Evolutionary conservation across 2,329 filamentous ascomycete species (phyloP), one percentile per base, ranked within the genome.

Genomic region (Triangularia setosa): DNA sequence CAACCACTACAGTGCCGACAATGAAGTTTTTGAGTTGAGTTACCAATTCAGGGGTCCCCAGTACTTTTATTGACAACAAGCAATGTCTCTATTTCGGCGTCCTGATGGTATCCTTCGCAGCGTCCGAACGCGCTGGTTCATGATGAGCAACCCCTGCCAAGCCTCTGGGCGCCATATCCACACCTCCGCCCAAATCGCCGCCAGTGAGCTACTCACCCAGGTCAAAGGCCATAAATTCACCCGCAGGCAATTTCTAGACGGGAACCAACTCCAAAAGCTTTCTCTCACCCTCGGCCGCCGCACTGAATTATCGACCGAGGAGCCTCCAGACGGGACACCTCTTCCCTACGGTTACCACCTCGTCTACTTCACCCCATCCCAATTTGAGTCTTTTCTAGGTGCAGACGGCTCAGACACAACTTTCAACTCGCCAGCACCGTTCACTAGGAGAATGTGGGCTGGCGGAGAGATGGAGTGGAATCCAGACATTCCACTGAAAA

Each of bases 391-490:
- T 0, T 79, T 84, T 6, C 78, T 90, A 0, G 86, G 86, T 0
- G 66, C 72, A 0, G 87, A 90, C 72, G 87, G 87, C 14, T 87
- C 84, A 0, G 87, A 90, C 74, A 75, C 72, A 0, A 82, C 82
- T 0, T 89, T 85, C 72, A 89, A 88, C 68, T 82, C 86, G 0
- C 79, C 84, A 0, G 66, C 75, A 2, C 86, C 86, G 0, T 90
- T 88, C 64, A 87, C 85, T 1, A 75, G 87, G 28, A 79, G 87
- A 12, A 89, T 90, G 87, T 90, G 87, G 87, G 87, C 87, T 0
- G 87, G 87, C 1, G 87, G 87, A 0, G 77, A 79, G 63, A 84
- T 89, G 74, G 72, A 73, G 14, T 88, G 85, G 84, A 70, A 57
- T n/a, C 52, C 44, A 12, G 27, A 69, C 21, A 21, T 62, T 48